Conservation (phyloP, 2,329 filamentous ascomycete genomes). For the Scortechinia acanthostroma region DNA sequence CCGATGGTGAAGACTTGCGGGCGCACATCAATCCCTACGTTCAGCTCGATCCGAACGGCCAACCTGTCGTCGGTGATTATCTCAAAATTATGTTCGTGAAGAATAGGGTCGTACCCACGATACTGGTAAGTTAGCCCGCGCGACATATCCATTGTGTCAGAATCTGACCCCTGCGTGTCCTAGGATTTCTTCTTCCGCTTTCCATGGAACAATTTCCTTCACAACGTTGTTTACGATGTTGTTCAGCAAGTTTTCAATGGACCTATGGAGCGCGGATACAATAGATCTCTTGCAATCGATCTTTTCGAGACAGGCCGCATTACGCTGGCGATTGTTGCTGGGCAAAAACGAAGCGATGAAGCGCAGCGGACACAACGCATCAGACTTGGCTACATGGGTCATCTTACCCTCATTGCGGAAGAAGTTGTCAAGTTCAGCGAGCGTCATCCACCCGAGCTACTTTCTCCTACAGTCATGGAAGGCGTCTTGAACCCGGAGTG, state of each 20-base stretch:
- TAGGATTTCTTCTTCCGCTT: conserved; percentile 97
- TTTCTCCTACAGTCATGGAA: conserved; percentile 78
- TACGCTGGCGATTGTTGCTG: conserved; percentile 84
- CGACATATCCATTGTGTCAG: not conserved
- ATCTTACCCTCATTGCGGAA: conserved; percentile 91
- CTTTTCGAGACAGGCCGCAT: conserved; percentile 87
- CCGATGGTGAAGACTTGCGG: not conserved
- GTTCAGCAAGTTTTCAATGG: conserved; percentile 99
- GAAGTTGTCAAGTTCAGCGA: conserved; percentile 98
- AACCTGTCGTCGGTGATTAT: conserved; percentile 1
- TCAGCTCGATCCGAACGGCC: not conserved
- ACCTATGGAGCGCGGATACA: conserved; percentile 92
- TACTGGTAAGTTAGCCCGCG: conserved; percentile 10
- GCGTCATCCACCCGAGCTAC: conserved; percentile 78
- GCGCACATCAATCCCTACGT: not conserved
- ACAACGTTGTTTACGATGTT: conserved; percentile 98
- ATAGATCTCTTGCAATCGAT: conserved; percentile 80
- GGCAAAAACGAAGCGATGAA: conserved; percentile 79
- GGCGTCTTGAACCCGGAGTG: conserved; percentile 84
- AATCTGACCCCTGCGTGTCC: not conserved
- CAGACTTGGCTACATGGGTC: conserved; percentile 95
- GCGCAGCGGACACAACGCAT: conserved; percentile 79
- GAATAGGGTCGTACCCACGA: not conserved
- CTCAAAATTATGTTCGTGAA: conserved; percentile 2
- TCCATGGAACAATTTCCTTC: conserved; percentile 98